phyloP scores from a whole-genome alignment of 2,329 filamentous ascomycete genomes.

The Didymella segeticola region DNA sequence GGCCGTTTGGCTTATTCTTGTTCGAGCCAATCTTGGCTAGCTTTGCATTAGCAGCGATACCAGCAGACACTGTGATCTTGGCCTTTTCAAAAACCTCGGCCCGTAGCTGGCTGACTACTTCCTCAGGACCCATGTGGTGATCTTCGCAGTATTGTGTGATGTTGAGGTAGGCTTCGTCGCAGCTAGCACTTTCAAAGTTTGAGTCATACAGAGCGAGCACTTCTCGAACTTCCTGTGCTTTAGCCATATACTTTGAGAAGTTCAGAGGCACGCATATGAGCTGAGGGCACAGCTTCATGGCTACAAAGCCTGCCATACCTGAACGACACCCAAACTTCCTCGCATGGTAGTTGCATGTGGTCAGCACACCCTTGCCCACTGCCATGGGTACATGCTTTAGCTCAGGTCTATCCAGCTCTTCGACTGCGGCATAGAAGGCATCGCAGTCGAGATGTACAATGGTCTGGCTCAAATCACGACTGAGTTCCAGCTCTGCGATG shows the following conservation, averaged over 20 bases:
- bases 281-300: constrained; percentile 89
- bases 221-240: constrained; percentile 84
- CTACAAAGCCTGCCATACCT: constrained; percentile 96
- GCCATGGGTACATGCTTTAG: constrained; percentile 88
- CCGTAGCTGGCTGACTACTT: constrained; percentile 79
- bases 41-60: constrained; percentile 91
- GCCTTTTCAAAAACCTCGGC: constrained; percentile 76
- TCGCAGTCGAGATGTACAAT: constrained; percentile 96
- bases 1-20: constrained; percentile 94
- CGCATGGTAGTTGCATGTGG: constrained; percentile 85
- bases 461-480: constrained; percentile 80
- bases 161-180: constrained; percentile 96
- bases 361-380: constrained; percentile 76
- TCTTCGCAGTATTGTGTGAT: constrained; percentile 82
- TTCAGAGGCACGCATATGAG: constrained; percentile 83
- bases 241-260: constrained; percentile 88
- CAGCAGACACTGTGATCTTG: constrained; percentile 88
- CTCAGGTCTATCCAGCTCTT: constrained; percentile 77
- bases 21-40: constrained; percentile 96
- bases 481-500: constrained; percentile 77
- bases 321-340: constrained; percentile 89
- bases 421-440: constrained; percentile 95
- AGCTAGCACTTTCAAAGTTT: constrained; percentile 89
- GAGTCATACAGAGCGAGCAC: constrained; percentile 88
- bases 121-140: constrained; percentile 71